Percentiles rank a stretch among this genome's conserved stretches.
phyloP scores from a whole-genome alignment of 495 filamentous ascomycete species.

The Neurospora africana region DNA sequence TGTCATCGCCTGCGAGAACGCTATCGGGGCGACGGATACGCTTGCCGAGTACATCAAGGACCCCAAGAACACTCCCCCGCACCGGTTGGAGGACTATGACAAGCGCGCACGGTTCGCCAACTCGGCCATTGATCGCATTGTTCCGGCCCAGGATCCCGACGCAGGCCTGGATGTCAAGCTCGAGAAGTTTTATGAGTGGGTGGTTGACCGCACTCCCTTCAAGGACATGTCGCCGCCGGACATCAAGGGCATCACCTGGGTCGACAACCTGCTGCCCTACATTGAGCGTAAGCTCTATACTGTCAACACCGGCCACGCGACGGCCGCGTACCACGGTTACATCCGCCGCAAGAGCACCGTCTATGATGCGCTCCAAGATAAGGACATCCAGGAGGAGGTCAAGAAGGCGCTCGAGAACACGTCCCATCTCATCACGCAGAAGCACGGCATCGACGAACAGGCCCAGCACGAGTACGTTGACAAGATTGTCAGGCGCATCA shows the following conservation, averaged over 20 bases:
- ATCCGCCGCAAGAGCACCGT: conserved; percentile 71
- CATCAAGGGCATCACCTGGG: conserved; percentile 85
- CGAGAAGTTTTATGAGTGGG: conserved; percentile 98
- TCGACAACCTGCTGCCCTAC: conserved; percentile 82
- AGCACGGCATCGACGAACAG: conserved; percentile 64
- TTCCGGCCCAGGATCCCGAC: conserved; percentile 72
- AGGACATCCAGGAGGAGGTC: conserved; percentile 62
- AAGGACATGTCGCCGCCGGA: conserved; percentile 40
- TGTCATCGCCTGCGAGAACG: conserved; percentile 96
- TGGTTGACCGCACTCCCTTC: conserved; percentile 79
- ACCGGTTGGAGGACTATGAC: conserved; percentile 48
- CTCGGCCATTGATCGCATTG: conserved; percentile 95
- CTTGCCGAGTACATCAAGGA: conserved; percentile 73
- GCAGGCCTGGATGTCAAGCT: conserved; percentile 83
- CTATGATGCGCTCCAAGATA: conserved; percentile 64
- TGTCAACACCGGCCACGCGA: conserved; percentile 95
- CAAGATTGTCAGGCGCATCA: conserved; percentile 84
- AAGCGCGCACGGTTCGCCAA: conserved; percentile 78
- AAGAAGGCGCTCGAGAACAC: conserved; percentile 70
- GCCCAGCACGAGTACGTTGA: conserved; percentile 87
- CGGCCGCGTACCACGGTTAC: conserved; percentile 93
- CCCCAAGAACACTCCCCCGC: conserved; percentile 47
- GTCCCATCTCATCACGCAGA: conserved; percentile 67
- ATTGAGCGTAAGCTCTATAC: conserved; percentile 99
- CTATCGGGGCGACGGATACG: conserved; percentile 81